Base-by-base conservation (phyloP, 257 asterid species). In the Gentiana macrophylla region DNA sequence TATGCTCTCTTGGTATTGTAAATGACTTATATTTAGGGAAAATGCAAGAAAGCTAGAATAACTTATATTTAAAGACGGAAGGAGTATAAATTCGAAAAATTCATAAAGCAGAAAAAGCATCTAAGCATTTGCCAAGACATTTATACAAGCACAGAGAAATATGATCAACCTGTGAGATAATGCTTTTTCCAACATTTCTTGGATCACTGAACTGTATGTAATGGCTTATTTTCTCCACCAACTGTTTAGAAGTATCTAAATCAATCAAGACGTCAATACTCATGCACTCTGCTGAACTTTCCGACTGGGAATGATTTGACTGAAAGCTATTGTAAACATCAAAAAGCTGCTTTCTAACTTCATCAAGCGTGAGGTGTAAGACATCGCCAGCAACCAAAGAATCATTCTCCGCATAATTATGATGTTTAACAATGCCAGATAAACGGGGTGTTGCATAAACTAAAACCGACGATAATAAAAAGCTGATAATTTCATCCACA, bases 91-190 rank as follows among this genome's bases (percentile, higher is more conserved):
- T 41, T 41, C 9, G 46, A 41, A 7, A 41, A 41, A 41, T 5
- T 41, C 46, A 41, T 41, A 41, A 41, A 3, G 46, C 6, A 41
- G 6, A 5, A 7, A 41, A 6, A 41, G 8, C 46, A 41, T 41
- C 46, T 41, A 41, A 5, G 46, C 46, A 41, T 41, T 41, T 41
- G 46, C 46, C 46, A 3, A 41, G 12, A 51, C 35, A 46, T 55
- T 65, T 53, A 47, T 52, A 32, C 71, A 55, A 62, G 58, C 62
- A 61, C 46, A 9, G 37, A 35, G 49, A 11, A 55, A 67, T 44
- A 61, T 52, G 55, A 67, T 63, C 59, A 73, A 88, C 98, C 95
- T 75, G 82, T 47, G 97, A 74, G 69, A 77, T 79, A 66, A 76
- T 72, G 15, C 56, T 54, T 68, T 71, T 75, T 47, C 85, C 85